These are phyloP conservation scores for Solanum hybrid DNA, from an alignment of 305 asterid species.

Conservation along the genomic window DNA sequence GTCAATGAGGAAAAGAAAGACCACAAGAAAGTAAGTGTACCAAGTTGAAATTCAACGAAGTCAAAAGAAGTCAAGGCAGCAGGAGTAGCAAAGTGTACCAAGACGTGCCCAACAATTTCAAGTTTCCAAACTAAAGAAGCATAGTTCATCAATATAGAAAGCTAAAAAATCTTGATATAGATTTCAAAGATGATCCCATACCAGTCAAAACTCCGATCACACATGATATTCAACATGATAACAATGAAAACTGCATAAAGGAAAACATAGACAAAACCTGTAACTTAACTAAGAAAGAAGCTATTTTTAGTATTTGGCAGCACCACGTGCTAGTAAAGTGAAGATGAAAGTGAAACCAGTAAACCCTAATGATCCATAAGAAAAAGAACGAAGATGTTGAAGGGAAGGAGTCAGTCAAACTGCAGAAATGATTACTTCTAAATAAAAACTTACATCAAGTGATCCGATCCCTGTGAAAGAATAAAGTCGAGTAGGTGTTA, in stretches of 20 bases:
- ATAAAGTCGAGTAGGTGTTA: constrained; percentile 92
- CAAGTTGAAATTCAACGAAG: background rate
- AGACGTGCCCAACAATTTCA: background rate
- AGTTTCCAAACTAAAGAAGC: background rate
- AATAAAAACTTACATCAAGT: constrained; percentile 52
- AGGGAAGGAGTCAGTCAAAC: background rate
- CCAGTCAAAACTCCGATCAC: background rate
- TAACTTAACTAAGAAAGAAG: background rate
- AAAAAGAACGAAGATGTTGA: background rate
- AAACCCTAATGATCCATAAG: background rate
- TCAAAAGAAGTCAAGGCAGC: background rate
- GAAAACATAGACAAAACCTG: background rate
- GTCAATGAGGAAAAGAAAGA: background rate
- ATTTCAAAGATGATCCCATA: background rate
- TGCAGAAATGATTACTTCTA: background rate
- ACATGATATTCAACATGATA: background rate
- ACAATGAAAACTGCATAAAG: background rate
- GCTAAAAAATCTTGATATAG: background rate
- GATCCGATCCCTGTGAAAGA: constrained; percentile 89
- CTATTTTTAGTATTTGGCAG: background rate
- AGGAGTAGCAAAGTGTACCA: background rate
- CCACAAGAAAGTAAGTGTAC: background rate
- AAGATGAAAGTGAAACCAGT: background rate
- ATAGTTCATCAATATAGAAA: background rate
- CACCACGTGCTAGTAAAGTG: background rate